A percentile compares a stretch with the other conserved stretches of the same genome.
Evolutionary conservation across 2,329 filamentous ascomycete genomes (phyloP).

Genomic region (Sclerotinia borealis): DNA sequence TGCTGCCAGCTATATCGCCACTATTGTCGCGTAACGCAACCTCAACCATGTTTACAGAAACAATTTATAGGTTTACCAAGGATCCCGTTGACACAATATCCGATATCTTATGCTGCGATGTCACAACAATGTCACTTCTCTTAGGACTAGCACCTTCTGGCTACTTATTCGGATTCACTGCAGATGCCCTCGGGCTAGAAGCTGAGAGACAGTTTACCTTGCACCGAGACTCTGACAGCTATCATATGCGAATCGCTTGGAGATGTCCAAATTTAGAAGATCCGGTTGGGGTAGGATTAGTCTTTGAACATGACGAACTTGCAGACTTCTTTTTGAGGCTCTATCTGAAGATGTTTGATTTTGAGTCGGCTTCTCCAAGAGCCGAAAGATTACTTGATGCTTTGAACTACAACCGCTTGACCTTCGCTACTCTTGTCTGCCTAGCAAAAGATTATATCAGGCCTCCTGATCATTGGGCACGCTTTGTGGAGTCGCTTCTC

Average conservation of each 20-base stretch:
- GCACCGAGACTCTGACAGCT: not conserved
- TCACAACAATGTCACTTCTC: constrained; percentile 14
- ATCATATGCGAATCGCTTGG: not conserved
- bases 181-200: not conserved
- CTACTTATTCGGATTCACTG: not conserved
- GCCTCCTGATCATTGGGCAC: not conserved
- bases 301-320: not conserved
- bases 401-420: not conserved
- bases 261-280: not conserved
- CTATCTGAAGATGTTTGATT: not conserved
- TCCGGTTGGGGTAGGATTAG: not conserved
- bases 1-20: constrained; percentile 14
- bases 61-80: not conserved
- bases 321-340: not conserved
- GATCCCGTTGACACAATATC: not conserved
- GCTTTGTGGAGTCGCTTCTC: not conserved
- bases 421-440: not conserved
- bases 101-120: not conserved
- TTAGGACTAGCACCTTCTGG: constrained; percentile 6
- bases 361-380: not conserved
- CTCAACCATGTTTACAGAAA: constrained; percentile 14
- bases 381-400: not conserved
- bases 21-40: constrained; percentile 8
- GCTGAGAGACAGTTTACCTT: not conserved
- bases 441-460: not conserved